Conservation (phyloP, 106 monocot species). For the Alisma plantagoaquatica region DNA sequence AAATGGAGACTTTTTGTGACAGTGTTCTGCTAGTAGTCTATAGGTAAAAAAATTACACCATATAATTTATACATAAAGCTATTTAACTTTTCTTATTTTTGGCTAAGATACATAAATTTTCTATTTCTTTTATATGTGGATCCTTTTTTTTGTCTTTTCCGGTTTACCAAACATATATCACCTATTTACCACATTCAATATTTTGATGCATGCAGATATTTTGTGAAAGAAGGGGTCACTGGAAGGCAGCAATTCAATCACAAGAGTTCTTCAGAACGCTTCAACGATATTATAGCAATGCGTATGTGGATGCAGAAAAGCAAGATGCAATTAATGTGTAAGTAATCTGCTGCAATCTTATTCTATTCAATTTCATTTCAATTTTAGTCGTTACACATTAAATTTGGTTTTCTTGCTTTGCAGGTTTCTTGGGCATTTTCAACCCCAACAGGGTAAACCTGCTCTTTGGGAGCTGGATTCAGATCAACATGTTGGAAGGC, state of each 20-base stretch:
- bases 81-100: too few species aligned
- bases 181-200: too few species aligned
- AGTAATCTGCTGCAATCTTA: conserved; percentile 10
- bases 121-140: too few species aligned
- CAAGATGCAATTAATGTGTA: conserved; percentile 99
- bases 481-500: conserved; percentile 54
- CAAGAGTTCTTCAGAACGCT: conserved; percentile 88
- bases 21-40: too few species aligned
- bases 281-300: conserved; percentile 93
- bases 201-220: too few species aligned
- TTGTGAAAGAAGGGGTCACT: conserved; percentile 91
- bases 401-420: not conserved
- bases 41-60: too few species aligned
- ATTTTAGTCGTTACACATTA: not conserved
- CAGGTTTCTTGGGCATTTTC: conserved; percentile 94
- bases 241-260: conserved; percentile 87
- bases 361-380: not conserved
- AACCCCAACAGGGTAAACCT: conserved; percentile 66
- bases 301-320: conserved; percentile 92
- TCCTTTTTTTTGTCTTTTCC: too few species aligned
- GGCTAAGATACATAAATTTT: too few species aligned
- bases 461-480: conserved; percentile 81
- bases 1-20: too few species aligned
- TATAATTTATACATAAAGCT: too few species aligned
- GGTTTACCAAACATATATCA: too few species aligned